Evolutionary conservation across 2,329 filamentous ascomycete genomes (phyloP), one percentile per base, ranked within the genome.

Genomic region (Ophiosphaerella herpotricha): DNA sequence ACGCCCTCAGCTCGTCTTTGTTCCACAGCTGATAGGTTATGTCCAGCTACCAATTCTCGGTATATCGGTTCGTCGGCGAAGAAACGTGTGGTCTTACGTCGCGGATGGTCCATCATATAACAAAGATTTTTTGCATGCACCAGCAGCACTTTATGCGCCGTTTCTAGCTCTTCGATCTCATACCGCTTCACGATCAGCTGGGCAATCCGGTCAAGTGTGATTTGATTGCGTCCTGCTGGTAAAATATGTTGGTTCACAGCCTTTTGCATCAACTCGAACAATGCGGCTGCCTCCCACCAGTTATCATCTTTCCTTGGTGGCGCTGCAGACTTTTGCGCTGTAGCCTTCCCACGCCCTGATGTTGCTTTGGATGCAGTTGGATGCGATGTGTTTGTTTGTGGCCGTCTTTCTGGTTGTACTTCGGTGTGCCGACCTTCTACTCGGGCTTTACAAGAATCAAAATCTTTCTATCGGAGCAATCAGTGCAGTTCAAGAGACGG

Each of bases 211-310:
- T 66, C 63, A 4, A 72, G 18, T 0, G 64, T 73, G 13, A 74
- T 65, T 39, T 68, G 63, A n/a, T 68, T 59, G 29, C 61, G 59
- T 1, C 63, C 67, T 16, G 57, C 54, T 37, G 60, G 60, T 13
- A 74, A 39, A 13, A 56, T 58, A 9, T 63, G 59, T 34, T 71
- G 69, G 32, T 70, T 71, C 6, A 73, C 63, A 16, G 67, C 67
- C 41, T 71, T 74, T 40, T 73, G 70, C 61, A 75, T 73, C 50
- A 74, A 72, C 29, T 74, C 72, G 52, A 73, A 75, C 5, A 75
- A 50, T 14, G 64, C 62, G 6, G 69, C 60, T 7, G 70, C 63
- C 46, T 70, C 64, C 70, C 72, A 75, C 72, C 72, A 75, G 24
- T 73, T 74, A 36, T 72, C 58, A 31, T 74, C 68, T 42, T 74